Evolutionary conservation across 2,329 filamentous ascomycete genomes (phyloP), one percentile per base, ranked within the genome.

Genomic region (Paramyrothecium roridum): DNA sequence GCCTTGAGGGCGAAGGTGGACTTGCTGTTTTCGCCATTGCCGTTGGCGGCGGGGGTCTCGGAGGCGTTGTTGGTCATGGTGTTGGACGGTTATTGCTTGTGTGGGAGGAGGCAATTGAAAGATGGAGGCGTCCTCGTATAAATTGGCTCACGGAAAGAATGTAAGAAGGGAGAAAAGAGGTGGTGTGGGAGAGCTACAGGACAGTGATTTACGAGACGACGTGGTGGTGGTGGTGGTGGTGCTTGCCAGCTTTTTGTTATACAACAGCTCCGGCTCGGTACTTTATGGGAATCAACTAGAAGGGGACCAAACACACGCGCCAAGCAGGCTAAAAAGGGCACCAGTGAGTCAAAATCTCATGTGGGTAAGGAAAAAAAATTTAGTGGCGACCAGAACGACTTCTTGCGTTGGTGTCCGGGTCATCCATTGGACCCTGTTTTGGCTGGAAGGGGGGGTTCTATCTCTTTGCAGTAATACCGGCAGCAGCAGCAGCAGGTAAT

Each of bases 1-100:
- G 91, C 89, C 84, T 99, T 99, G 82, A 97, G 88, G 63, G 87
- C 87, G 75, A 97, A 96, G 74, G 85, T 81, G 62, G 75, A 67
- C 60, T 74, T 77, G 63, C 61, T 65, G 52, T 66, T 53, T 23
- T 57, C 47, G 56, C 61, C 67, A 58, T 62, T 54, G 53, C 64
- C 58, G 56, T 68, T 64, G 55, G 67, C 58, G 52, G 67, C 51
- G 55, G 54, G 17, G 43, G 55, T 54, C 33, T 52, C 52, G 50
- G 55, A 53, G 54, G 57, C 57, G 56, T 52, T 50, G 70, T 72
- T 71, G 64, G 64, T 61, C 70, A 73, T 74, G 53, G 48, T 63
- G 60, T 50, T 21, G 52, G 17, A 52, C 33, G n/a, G 20, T 49
- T 50, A n/a, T n/a, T n/a, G n/a, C n/a, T n/a, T n/a, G n/a, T n/a